phyloP scores from a whole-genome alignment of 768 basidiomycete genomes.

The Tremella mesenterica region DNA sequence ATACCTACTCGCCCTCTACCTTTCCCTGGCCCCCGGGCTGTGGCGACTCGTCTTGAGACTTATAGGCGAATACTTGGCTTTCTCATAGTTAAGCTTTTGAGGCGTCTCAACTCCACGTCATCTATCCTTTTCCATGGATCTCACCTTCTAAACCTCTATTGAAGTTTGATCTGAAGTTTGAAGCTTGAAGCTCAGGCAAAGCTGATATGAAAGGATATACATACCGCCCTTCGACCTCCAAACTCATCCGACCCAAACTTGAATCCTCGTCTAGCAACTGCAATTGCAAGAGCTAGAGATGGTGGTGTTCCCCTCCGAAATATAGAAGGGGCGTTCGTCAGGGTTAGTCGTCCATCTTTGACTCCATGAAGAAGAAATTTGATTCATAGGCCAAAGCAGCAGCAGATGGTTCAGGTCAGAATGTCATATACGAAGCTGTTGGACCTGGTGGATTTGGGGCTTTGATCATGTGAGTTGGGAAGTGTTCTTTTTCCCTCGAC shows the following conservation, averaged over 20 bases:
- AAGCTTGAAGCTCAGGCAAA: neutral
- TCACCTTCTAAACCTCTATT: too few species aligned
- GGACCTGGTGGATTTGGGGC: conserved; percentile 37
- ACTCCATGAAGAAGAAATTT: neutral
- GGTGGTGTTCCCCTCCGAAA: conserved; percentile 32
- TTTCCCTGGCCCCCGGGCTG: neutral
- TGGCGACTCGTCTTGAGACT: too few species aligned
- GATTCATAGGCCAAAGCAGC: conserved; percentile 10
- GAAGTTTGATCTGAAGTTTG: too few species aligned
- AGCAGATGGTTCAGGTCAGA: conserved; percentile 35
- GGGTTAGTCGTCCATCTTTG: conserved; percentile 7
- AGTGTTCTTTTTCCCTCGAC: neutral
- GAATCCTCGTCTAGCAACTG: conserved; percentile 32
- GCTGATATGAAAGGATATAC: conserved; percentile 30
- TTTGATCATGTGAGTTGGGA: conserved; percentile 38
- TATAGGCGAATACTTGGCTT: too few species aligned
- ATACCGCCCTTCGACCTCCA: conserved; percentile 30
- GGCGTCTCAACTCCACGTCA: too few species aligned
- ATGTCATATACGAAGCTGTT: conserved; percentile 36
- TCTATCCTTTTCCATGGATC: too few species aligned
- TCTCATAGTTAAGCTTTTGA: too few species aligned
- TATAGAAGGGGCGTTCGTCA: conserved; percentile 33
- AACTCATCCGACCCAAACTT: conserved; percentile 24
- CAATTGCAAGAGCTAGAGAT: conserved; percentile 33
- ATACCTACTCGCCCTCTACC: too few species aligned